Conservation (phyloP, 2,329 filamentous ascomycete genomes). For the Paecilomyces sp. region DNA sequence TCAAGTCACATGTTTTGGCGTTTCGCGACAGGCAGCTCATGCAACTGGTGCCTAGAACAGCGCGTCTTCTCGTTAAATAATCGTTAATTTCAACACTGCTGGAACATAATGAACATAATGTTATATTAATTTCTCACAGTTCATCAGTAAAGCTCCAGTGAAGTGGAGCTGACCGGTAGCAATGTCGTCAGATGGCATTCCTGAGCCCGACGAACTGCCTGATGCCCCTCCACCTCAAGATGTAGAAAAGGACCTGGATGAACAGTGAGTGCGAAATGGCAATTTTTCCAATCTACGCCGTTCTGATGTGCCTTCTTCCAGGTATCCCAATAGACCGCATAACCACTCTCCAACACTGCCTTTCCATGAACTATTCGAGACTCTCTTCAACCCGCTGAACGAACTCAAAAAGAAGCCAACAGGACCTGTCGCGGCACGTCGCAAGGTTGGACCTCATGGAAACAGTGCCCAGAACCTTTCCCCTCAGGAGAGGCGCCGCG, state of each 20-base stretch:
- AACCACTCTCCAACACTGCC: constrained; percentile 73
- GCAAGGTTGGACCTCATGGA: constrained; percentile 55
- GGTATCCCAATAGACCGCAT: constrained; percentile 70
- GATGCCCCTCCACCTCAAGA: constrained; percentile 4
- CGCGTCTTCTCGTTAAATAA: not conserved
- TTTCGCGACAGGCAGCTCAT: not conserved
- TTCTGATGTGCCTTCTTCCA: not conserved
- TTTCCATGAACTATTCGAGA: constrained; percentile 71
- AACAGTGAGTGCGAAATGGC: constrained; percentile 32
- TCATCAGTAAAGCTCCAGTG: not conserved
- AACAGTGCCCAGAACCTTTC: constrained; percentile 43
- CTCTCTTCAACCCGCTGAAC: constrained; percentile 72
- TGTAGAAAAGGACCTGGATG: constrained; percentile 42
- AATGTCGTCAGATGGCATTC: not conserved
- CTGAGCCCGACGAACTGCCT: constrained; percentile 2
- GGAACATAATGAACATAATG: not conserved
- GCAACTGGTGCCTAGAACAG: not conserved
- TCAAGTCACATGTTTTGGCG: not conserved
- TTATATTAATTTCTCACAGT: not conserved
- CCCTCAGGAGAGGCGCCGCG: constrained; percentile 69
- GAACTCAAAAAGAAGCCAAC: constrained; percentile 69
- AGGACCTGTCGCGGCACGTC: constrained; percentile 46
- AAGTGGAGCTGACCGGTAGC: not conserved
- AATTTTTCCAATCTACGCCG: not conserved
- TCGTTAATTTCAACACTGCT: not conserved